phyloP scores from a whole-genome alignment of 352 stramenopile species.

The Globisporangium canariense region DNA sequence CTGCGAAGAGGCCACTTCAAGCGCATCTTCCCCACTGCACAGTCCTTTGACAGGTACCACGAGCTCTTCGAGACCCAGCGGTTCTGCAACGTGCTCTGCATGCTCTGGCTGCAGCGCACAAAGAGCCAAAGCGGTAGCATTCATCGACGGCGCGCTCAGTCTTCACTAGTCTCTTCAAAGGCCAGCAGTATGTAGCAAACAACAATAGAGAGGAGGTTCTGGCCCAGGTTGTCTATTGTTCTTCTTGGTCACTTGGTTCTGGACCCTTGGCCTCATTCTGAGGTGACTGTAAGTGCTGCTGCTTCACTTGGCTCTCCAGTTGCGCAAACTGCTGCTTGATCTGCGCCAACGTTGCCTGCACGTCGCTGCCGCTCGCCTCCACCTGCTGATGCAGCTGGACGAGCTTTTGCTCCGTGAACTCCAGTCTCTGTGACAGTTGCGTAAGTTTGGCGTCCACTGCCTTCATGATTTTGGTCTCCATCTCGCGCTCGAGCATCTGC shows the following conservation, averaged over 20 bases:
- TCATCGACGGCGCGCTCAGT: slow-evolving; percentile 17
- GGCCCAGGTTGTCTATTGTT: not conserved
- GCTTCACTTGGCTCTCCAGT: slow-evolving; percentile 34
- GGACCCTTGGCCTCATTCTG: slow-evolving; percentile 7
- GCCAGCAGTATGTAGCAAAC: slow-evolving; percentile 5
- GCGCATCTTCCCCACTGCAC: slow-evolving; percentile 63
- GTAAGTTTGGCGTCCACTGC: slow-evolving; percentile 61
- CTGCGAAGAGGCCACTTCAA: slow-evolving; percentile 62
- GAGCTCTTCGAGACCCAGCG: slow-evolving; percentile 50
- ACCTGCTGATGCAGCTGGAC: slow-evolving; percentile 61
- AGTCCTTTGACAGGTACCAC: slow-evolving; percentile 51
- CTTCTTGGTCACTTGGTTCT: slow-evolving; percentile 1
- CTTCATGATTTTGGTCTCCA: slow-evolving; percentile 62
- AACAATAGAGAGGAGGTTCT: not conserved
- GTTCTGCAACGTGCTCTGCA: slow-evolving; percentile 59
- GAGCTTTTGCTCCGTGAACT: slow-evolving; percentile 62
- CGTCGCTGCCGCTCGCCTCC: slow-evolving; percentile 28
- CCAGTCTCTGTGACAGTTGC: slow-evolving; percentile 46
- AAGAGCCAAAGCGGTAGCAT: slow-evolving; percentile 12
- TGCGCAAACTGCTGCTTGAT: slow-evolving; percentile 45
- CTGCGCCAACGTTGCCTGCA: slow-evolving; percentile 32
- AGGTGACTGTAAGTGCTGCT: slow-evolving; percentile 15
- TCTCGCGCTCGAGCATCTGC: slow-evolving; percentile 56
- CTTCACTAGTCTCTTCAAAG: not conserved
- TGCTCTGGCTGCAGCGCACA: slow-evolving; percentile 44